phyloP scores from a whole-genome alignment of 768 basidiomycete species.

The Psilocybe cyanescens region DNA sequence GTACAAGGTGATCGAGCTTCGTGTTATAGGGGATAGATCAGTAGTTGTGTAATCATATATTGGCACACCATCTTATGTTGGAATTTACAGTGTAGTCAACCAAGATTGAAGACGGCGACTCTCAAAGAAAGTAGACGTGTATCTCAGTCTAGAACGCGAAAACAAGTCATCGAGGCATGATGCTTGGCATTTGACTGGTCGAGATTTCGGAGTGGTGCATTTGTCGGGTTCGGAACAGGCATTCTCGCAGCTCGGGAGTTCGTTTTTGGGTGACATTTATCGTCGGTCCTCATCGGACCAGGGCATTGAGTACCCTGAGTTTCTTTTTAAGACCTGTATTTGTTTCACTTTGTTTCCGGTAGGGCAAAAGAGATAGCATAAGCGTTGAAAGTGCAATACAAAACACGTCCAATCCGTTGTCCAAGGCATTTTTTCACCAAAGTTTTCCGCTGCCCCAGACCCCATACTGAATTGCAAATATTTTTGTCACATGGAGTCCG shows the following conservation, averaged over 20 bases:
- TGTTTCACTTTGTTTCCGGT: too few species aligned
- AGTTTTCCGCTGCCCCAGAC: background rate
- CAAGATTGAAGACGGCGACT: too few species aligned
- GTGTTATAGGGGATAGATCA: too few species aligned
- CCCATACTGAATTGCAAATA: background rate
- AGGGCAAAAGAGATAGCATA: too few species aligned
- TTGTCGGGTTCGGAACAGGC: background rate
- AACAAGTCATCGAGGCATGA: background rate
- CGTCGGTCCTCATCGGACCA: background rate
- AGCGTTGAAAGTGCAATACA: background rate
- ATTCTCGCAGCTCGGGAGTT: background rate
- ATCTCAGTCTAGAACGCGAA: background rate
- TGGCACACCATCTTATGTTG: too few species aligned
- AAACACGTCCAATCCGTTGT: background rate
- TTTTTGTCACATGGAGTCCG: background rate
- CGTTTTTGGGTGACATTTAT: background rate
- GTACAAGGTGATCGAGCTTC: too few species aligned
- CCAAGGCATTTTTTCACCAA: background rate
- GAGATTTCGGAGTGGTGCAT: background rate
- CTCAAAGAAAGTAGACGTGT: too few species aligned
- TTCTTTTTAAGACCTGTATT: too few species aligned
- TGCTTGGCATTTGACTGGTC: background rate
- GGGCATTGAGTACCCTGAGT: background rate
- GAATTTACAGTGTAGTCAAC: too few species aligned
- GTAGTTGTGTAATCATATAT: too few species aligned